These are phyloP conservation scores for Atkinsonella hypoxylon DNA, from an alignment of 2,329 filamentous ascomycete genomes.

Conservation along the genomic window DNA sequence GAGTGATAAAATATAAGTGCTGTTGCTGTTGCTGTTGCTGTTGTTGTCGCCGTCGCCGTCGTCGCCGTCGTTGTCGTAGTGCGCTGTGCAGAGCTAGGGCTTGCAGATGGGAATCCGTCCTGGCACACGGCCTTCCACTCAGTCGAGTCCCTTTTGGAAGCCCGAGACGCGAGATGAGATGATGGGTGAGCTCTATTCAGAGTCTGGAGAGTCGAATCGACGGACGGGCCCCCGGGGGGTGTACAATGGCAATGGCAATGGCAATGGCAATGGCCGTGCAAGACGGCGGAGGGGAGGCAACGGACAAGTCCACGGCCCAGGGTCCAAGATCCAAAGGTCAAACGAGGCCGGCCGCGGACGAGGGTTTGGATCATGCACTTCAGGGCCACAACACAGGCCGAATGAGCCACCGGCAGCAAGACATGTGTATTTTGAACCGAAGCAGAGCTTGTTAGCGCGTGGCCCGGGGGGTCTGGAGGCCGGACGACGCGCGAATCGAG, in stretches of 20 bases:
- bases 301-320: neutral
- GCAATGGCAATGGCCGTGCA: neutral
- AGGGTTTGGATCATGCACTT: slow-evolving; percentile 3
- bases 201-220: neutral
- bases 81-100: neutral
- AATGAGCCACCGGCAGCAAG: slow-evolving; percentile 43
- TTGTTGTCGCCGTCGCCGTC: neutral
- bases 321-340: neutral
- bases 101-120: slow-evolving; percentile 2
- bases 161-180: neutral
- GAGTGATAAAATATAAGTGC: slow-evolving; percentile 5
- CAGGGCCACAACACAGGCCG: slow-evolving; percentile 24
- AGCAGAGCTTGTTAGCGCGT: slow-evolving; percentile 32
- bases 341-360: neutral
- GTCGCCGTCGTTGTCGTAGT: neutral
- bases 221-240: neutral
- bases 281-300: slow-evolving; percentile 1
- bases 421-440: slow-evolving; percentile 46
- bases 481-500: slow-evolving; percentile 22
- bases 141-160: neutral
- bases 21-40: neutral
- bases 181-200: neutral
- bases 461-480: slow-evolving; percentile 33
- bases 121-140: too few relatives aligned
- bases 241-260: neutral